Evolutionary conservation across 345 rosid genomes (phyloP).

Genomic region (Dipteronia sinensis): DNA sequence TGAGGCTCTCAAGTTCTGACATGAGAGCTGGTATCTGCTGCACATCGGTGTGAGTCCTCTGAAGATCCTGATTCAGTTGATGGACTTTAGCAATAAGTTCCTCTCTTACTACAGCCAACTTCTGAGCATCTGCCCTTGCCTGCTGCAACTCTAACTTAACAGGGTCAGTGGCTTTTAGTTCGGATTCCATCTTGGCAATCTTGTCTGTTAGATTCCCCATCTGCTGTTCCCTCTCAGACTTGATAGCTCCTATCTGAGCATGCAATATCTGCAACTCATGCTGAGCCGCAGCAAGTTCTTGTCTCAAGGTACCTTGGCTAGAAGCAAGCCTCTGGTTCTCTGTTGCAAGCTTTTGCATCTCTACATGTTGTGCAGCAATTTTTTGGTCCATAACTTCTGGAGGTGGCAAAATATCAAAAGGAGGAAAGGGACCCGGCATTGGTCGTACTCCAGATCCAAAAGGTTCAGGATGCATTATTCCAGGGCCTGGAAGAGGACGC

Average conservation of each 20-base stretch:
- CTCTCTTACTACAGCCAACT: slow-evolving; percentile 67
- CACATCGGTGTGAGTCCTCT: slow-evolving; percentile 68
- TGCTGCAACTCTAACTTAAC: slow-evolving; percentile 70
- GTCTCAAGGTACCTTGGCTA: slow-evolving; percentile 74
- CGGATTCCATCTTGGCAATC: slow-evolving; percentile 77
- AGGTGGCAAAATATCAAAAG: slow-evolving; percentile 74
- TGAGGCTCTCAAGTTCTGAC: slow-evolving; percentile 76
- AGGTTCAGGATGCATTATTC: slow-evolving; percentile 55
- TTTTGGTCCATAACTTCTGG: slow-evolving; percentile 90
- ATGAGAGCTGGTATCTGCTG: slow-evolving; percentile 79
- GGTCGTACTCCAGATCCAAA: slow-evolving; percentile 56
- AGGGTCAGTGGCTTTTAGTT: slow-evolving; percentile 68
- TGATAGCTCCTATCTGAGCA: slow-evolving; percentile 64
- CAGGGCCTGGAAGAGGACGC: slow-evolving; percentile 66
- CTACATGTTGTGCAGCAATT: slow-evolving; percentile 74
- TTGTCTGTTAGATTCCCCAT: slow-evolving; percentile 68
- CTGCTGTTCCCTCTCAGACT: slow-evolving; percentile 80
- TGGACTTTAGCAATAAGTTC: slow-evolving; percentile 76
- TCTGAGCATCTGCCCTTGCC: slow-evolving; percentile 75
- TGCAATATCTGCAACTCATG: slow-evolving; percentile 89
- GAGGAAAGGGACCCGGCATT: slow-evolving; percentile 52
- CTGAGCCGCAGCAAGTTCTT: slow-evolving; percentile 86
- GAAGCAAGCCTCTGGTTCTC: slow-evolving; percentile 90
- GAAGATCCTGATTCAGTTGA: slow-evolving; percentile 78
- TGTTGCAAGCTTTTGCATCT: slow-evolving; percentile 85